Percentiles rank a stretch among this genome's conserved stretches.
Evolutionary conservation across 768 basidiomycete genomes (phyloP).

Genomic region (Wakefieldia striispora): DNA sequence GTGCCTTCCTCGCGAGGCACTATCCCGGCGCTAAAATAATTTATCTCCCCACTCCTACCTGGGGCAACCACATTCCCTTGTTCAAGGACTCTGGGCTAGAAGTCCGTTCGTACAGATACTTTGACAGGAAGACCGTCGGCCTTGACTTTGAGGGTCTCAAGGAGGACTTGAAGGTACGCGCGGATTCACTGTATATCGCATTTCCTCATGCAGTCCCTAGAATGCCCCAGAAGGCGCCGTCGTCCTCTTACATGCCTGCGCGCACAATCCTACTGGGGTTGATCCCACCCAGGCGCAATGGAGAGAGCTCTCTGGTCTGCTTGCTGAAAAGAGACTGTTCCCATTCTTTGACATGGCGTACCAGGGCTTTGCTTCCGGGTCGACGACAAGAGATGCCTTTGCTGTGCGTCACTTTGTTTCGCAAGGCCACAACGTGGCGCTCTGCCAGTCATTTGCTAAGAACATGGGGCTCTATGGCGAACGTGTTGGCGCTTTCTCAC

Average conservation of each 20-base stretch:
- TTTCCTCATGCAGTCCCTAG: slow-evolving; percentile 29
- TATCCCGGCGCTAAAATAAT: slow-evolving; percentile 85
- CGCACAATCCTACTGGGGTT: slow-evolving; percentile 98
- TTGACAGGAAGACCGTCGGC: slow-evolving; percentile 88
- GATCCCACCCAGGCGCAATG: slow-evolving; percentile 95
- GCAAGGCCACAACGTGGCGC: slow-evolving; percentile 85
- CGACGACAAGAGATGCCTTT: slow-evolving; percentile 87
- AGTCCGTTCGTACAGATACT: slow-evolving; percentile 91
- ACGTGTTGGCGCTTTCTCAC: slow-evolving; percentile 94
- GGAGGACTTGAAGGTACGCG: slow-evolving; percentile 73
- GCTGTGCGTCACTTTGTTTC: slow-evolving; percentile 93
- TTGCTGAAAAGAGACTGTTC: slow-evolving; percentile 89
- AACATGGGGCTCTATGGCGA: slow-evolving; percentile 99
- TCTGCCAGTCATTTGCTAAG: slow-evolving; percentile 97
- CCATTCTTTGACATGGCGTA: slow-evolving; percentile 99
- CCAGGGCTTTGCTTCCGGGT: slow-evolving; percentile 97
- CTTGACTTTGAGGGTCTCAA: slow-evolving; percentile 91
- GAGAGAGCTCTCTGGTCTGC: slow-evolving; percentile 82
- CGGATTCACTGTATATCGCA: not conserved
- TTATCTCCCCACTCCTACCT: slow-evolving; percentile 91
- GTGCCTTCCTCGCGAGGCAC: slow-evolving; percentile 85
- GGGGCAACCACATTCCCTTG: slow-evolving; percentile 95
- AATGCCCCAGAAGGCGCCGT: slow-evolving; percentile 76
- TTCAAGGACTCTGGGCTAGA: slow-evolving; percentile 95
- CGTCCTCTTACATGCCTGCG: slow-evolving; percentile 93